These are phyloP conservation scores for Dipteronia dyeriana DNA, from an alignment of 345 rosid species.

Conservation along the genomic window DNA sequence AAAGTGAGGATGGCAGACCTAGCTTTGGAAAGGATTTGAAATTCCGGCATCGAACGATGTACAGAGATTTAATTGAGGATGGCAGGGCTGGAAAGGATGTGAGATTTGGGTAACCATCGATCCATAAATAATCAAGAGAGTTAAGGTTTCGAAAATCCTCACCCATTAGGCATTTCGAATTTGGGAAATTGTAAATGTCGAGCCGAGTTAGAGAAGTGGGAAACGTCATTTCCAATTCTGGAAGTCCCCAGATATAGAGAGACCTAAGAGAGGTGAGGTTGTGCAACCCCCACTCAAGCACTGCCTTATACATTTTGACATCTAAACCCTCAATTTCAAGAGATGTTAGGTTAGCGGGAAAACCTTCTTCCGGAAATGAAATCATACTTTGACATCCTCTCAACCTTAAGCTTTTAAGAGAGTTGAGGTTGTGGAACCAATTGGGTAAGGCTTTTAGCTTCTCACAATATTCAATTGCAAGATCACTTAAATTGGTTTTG, in stretches of 20 bases:
- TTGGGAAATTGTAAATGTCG: neutral
- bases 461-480: neutral
- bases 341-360: conserved; percentile 15
- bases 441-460: neutral
- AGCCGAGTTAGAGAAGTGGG: conserved; percentile 9
- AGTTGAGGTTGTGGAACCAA: conserved; percentile 1
- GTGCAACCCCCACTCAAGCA: conserved; percentile 24
- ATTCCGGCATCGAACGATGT: too few species aligned
- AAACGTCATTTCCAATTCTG: conserved; percentile 21
- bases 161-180: neutral
- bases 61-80: neutral
- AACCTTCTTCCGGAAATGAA: conserved; percentile 23
- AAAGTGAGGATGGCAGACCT: neutral
- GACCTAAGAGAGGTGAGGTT: conserved; percentile 11
- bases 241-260: neutral
- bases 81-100: neutral
- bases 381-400: neutral
- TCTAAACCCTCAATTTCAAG: neutral
- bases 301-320: conserved; percentile 2
- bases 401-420: conserved; percentile 15
- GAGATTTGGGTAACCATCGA: conserved; percentile 8
- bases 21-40: neutral
- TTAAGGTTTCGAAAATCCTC: conserved; percentile 20
- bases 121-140: conserved; percentile 6
- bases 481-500: neutral